Evolutionary conservation across 2,329 filamentous ascomycete genomes (phyloP).

Genomic region (Leptographium wingfieldii): DNA sequence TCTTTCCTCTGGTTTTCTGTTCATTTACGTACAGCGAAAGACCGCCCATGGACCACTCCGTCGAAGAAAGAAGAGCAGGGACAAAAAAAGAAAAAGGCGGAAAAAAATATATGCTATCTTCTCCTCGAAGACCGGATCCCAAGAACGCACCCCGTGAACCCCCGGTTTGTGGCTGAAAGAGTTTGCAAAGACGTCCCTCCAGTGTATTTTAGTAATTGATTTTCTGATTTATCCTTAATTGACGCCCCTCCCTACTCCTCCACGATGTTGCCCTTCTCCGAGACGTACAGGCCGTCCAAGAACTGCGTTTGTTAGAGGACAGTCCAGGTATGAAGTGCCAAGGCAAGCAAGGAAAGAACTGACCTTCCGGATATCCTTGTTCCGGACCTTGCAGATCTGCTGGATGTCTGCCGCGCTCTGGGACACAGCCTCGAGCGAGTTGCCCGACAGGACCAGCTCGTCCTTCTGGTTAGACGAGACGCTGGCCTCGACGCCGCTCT

Average conservation of each 20-base stretch:
- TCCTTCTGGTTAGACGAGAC: slow-evolving; percentile 91
- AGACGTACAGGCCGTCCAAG: slow-evolving; percentile 99
- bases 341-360: background rate
- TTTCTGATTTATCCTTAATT: background rate
- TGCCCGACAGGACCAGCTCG: slow-evolving; percentile 84
- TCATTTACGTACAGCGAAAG: background rate
- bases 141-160: slow-evolving; percentile 1
- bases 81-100: background rate
- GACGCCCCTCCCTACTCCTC: slow-evolving; percentile 42
- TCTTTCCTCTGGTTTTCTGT: slow-evolving; percentile 1
- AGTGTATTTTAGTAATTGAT: background rate
- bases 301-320: slow-evolving; percentile 46
- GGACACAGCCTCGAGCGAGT: slow-evolving; percentile 94
- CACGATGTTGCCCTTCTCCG: slow-evolving; percentile 91
- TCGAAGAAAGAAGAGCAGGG: slow-evolving; percentile 1
- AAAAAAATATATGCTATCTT: background rate
- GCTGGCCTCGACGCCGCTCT: slow-evolving; percentile 79
- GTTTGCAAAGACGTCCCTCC: background rate
- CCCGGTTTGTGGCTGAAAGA: background rate
- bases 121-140: slow-evolving; percentile 2
- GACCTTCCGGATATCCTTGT: slow-evolving; percentile 99
- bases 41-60: slow-evolving; percentile 1
- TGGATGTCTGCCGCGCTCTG: slow-evolving; percentile 98
- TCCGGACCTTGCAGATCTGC: slow-evolving; percentile 98
- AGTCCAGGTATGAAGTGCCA: background rate